Base-by-base conservation (phyloP, 139 green algal genomes). In the Yamagishiella unicocca region DNA sequence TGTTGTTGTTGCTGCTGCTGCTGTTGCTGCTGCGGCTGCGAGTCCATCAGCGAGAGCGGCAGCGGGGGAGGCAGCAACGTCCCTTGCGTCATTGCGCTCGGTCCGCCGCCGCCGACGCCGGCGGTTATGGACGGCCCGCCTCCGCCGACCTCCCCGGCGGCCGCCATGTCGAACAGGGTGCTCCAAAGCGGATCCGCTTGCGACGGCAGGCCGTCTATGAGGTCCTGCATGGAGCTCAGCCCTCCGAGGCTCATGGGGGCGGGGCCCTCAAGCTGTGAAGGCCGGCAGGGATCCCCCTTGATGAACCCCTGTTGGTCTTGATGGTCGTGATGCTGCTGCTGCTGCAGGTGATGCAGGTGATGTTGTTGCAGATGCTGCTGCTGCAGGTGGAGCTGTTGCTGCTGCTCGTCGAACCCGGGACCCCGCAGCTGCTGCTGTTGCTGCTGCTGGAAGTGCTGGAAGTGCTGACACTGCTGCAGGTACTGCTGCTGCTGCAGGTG, bases 171-270 rank as follows among this genome's bases (percentile, higher is more conserved):
- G 4, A 86, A 29, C 1, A 86, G 22, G 7, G 64, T 61, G 33
- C 31, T 86, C 80, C 80, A 86, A 27, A 40, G 40, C 29, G 71
- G 45, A 43, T 86, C 80, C 4, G 62, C n/a, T 19, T 66, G 43
- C 3, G 45, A 67, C 21, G 80, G 80, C 62, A 86, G 64, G 22
- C 64, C 80, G 43, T 86, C 80, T 3, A 86, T 77, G n/a, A 86
- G 80, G 62, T 86, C 80, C 43, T 86, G 62, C 80, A 86, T 86
- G 43, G 80, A 86, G 62, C 38, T 64, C 64, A 86, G 64, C 12
- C 80, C 80, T 21, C 64, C 80, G n/a, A 86, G 45, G 64, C 43
- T 68, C 80, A 86, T 86, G 78, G 78, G 40, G 4, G 74, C 74
- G 1, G 74, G 74, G 22, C 74, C 74, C 3, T 55, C 62, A 5